Evolutionary conservation across 2,329 filamentous ascomycete species (phyloP).

Genomic region (Aspergillus brasiliensis): DNA sequence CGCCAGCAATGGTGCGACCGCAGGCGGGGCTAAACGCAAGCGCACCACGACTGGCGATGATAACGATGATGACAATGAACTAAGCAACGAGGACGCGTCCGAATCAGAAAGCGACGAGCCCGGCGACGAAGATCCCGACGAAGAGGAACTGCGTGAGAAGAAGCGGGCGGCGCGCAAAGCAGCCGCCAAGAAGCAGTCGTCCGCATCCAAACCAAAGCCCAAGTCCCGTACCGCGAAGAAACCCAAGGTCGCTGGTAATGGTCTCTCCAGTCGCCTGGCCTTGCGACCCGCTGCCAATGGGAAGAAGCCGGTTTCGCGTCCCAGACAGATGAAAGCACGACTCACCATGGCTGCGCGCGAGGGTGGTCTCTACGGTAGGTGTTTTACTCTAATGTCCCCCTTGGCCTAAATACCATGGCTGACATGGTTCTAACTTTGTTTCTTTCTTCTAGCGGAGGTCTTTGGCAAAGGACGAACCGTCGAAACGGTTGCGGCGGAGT

Average conservation of each 20-base stretch:
- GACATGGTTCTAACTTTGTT: slow-evolving; percentile 21
- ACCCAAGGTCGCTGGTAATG: slow-evolving; percentile 57
- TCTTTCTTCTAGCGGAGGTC: slow-evolving; percentile 55
- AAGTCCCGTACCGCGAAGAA: slow-evolving; percentile 51
- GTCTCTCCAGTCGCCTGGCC: slow-evolving; percentile 51
- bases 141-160: slow-evolving; percentile 53
- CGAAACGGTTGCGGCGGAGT: slow-evolving; percentile 60
- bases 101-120: slow-evolving; percentile 44
- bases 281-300: slow-evolving; percentile 55
- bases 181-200: slow-evolving; percentile 34
- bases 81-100: slow-evolving; percentile 34
- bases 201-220: slow-evolving; percentile 44
- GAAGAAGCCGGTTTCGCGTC: slow-evolving; percentile 47
- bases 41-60: slow-evolving; percentile 42
- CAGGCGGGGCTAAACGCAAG: slow-evolving; percentile 53
- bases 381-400: slow-evolving; percentile 1
- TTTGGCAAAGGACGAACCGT: slow-evolving; percentile 58
- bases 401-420: slow-evolving; percentile 20
- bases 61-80: slow-evolving; percentile 36
- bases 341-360: slow-evolving; percentile 56
- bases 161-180: slow-evolving; percentile 39
- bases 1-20: slow-evolving; percentile 25
- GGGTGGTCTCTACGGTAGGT: slow-evolving; percentile 60
- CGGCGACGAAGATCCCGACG: slow-evolving; percentile 45
- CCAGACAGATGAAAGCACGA: slow-evolving; percentile 54